Evolutionary conservation across 164 flowering plant species (phyloP).

Genomic region (Santalum album): DNA sequence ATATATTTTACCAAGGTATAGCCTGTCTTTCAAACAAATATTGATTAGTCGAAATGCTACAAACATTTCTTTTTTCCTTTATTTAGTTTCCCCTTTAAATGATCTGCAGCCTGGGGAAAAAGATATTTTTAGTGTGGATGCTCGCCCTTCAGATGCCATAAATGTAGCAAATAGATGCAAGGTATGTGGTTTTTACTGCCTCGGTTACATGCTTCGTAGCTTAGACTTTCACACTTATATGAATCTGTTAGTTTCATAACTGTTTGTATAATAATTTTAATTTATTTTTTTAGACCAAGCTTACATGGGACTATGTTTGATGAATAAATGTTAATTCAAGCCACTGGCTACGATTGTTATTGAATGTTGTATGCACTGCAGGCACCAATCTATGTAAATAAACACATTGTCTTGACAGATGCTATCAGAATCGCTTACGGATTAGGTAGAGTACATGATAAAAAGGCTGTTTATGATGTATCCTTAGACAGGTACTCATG

Average conservation of each 20-base stretch:
- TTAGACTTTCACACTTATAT: too few relatives aligned
- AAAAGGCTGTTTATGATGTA: conserved; percentile 57
- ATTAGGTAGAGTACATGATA: conserved; percentile 27
- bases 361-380: too few relatives aligned
- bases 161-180: conserved; percentile 67
- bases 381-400: conserved; percentile 74
- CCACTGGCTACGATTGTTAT: too few relatives aligned
- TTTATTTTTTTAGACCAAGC: too few relatives aligned
- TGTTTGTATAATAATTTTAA: too few relatives aligned
- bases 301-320: too few relatives aligned
- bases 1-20: conserved; percentile 58
- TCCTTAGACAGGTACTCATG: conserved; percentile 54
- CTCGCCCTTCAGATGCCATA: conserved; percentile 90
- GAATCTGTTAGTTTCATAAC: too few relatives aligned
- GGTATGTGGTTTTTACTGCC: conserved; percentile 28
- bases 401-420: conserved; percentile 54
- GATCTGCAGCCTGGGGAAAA: conserved; percentile 54
- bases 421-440: conserved; percentile 54
- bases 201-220: too few relatives aligned
- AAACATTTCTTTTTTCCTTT: background rate
- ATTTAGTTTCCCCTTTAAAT: conserved; percentile 3
- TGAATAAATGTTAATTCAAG: too few relatives aligned
- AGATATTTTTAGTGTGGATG: conserved; percentile 49
- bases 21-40: background rate
- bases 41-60: background rate